Percentiles rank a stretch among this genome's conserved stretches.
These are phyloP conservation scores for Bacidia rubella DNA, from an alignment of 495 filamentous ascomycete species.

Conservation along the genomic window DNA sequence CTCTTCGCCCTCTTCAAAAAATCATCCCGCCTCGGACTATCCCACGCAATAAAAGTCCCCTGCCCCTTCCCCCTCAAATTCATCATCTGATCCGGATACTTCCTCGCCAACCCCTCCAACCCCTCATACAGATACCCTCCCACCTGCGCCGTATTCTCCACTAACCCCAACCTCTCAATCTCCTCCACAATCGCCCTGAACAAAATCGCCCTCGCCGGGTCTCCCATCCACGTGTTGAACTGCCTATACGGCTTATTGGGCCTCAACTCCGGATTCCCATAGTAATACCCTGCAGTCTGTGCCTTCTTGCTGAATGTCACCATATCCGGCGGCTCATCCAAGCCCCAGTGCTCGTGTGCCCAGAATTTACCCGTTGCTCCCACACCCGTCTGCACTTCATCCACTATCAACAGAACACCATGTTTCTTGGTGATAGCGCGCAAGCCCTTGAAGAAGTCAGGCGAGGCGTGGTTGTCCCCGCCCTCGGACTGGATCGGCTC, in stretches of 20 bases:
- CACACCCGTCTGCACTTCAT: conserved; percentile 96
- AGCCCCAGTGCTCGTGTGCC: conserved; percentile 96
- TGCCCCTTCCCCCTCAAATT: conserved; percentile 89
- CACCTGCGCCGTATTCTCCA: conserved; percentile 64
- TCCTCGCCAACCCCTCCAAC: conserved; percentile 52
- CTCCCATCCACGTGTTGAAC: conserved; percentile 99
- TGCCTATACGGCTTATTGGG: conserved; percentile 98
- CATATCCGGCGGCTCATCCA: conserved; percentile 81
- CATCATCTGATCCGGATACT: conserved; percentile 70
- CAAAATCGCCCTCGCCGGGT: conserved; percentile 77
- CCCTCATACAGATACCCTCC: conserved; percentile 72
- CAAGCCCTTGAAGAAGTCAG: conserved; percentile 81
- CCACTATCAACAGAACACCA: conserved; percentile 85
- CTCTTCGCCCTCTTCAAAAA: conserved; percentile 72
- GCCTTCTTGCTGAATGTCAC: conserved; percentile 99
- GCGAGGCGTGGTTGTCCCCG: conserved; percentile 95
- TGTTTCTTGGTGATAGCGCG: conserved; percentile 76
- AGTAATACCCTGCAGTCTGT: conserved; percentile 96
- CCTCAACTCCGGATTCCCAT: conserved; percentile 69
- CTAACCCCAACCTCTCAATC: conserved; percentile 67
- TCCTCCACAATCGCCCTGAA: conserved; percentile 89
- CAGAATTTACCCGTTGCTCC: conserved; percentile 95
- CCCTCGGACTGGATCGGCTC: conserved; percentile 98
- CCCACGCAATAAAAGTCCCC: conserved; percentile 96
- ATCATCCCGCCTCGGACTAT: conserved; percentile 71